Percentiles rank a stretch among this genome's conserved stretches.
Evolutionary conservation across 2,329 filamentous ascomycete species (phyloP).

Genomic region (Corniculantispora saksenae): DNA sequence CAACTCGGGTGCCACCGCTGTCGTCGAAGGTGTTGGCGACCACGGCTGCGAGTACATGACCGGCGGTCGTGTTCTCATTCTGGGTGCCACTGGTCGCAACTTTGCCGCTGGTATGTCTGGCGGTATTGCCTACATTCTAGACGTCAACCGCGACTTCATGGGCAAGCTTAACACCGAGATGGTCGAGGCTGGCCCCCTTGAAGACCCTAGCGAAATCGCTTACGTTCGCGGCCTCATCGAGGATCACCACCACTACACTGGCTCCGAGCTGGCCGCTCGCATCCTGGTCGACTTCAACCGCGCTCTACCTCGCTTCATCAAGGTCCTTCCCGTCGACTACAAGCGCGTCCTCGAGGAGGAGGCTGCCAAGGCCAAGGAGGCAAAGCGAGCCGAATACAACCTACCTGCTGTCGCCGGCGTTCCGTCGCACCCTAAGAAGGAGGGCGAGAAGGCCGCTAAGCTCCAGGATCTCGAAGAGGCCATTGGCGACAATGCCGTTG

Average conservation of each 20-base stretch:
- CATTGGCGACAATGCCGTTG: constrained; percentile 76
- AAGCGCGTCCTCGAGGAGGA: constrained; percentile 89
- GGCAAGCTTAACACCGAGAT: constrained; percentile 96
- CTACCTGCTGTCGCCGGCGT: constrained; percentile 75
- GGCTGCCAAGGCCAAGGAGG: constrained; percentile 79
- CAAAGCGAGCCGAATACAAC: constrained; percentile 81
- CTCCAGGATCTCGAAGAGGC: constrained; percentile 89
- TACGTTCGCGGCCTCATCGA: constrained; percentile 90
- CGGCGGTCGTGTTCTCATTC: constrained; percentile 82
- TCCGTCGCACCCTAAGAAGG: constrained; percentile 56
- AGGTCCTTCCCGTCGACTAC: constrained; percentile 92
- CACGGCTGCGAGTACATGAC: constrained; percentile 99
- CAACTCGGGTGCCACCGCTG: constrained; percentile 93
- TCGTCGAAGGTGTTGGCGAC: constrained; percentile 94
- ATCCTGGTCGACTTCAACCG: constrained; percentile 94
- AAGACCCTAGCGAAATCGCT: constrained; percentile 85
- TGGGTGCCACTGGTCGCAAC: constrained; percentile 90
- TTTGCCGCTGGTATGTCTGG: constrained; percentile 98
- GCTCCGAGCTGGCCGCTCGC: constrained; percentile 89
- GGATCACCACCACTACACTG: constrained; percentile 97
- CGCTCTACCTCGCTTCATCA: constrained; percentile 86
- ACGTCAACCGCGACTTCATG: constrained; percentile 85
- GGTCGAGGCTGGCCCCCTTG: constrained; percentile 84
- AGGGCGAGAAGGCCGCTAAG: constrained; percentile 70
- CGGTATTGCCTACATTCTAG: constrained; percentile 92